A percentile compares a stretch with the other conserved stretches of the same genome.
Conservation (phyloP, 2,329 filamentous ascomycete genomes). For the Fusarium stilboides region DNA sequence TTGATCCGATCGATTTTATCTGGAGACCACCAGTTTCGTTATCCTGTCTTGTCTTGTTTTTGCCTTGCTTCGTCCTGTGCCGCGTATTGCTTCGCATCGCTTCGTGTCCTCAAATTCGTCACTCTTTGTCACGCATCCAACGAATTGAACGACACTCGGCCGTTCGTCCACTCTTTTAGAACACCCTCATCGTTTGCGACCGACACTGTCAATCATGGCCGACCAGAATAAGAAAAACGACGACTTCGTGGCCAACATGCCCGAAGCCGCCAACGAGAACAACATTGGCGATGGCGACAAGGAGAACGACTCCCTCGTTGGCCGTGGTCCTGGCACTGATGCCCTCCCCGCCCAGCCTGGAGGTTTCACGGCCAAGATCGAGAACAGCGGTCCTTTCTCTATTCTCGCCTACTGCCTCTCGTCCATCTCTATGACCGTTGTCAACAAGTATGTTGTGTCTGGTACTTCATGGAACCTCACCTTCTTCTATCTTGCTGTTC, state of each 20-base stretch:
- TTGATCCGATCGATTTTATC: conserved; percentile 36
- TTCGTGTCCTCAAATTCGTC: conserved; percentile 21
- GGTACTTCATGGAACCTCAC: conserved; percentile 94
- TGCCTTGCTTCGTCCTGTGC: not conserved
- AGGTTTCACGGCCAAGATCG: conserved; percentile 60
- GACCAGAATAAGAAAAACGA: conserved; percentile 46
- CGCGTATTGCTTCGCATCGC: conserved; percentile 10
- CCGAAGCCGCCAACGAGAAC: conserved; percentile 30
- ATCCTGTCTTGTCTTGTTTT: conserved; percentile 15
- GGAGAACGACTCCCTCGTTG: conserved; percentile 43
- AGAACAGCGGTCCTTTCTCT: conserved; percentile 84
- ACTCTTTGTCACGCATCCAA: conserved; percentile 15
- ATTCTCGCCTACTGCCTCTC: conserved; percentile 93
- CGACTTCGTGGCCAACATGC: conserved; percentile 43
- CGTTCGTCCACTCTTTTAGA: conserved; percentile 45
- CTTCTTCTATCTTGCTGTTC: conserved; percentile 92
- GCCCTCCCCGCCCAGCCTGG: conserved; percentile 30
- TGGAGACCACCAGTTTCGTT: conserved; percentile 14
- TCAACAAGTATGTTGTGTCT: conserved; percentile 98
- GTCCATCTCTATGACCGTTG: conserved; percentile 99
- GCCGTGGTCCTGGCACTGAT: conserved; percentile 40
- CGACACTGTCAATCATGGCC: conserved; percentile 30
- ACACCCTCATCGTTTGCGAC: conserved; percentile 16
- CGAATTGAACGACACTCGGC: conserved; percentile 42
- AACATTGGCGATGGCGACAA: conserved; percentile 43